Evolutionary conservation across 2,329 filamentous ascomycete genomes (phyloP), one percentile per base, ranked within the genome.

Genomic region (Mollisiaceae sp.): DNA sequence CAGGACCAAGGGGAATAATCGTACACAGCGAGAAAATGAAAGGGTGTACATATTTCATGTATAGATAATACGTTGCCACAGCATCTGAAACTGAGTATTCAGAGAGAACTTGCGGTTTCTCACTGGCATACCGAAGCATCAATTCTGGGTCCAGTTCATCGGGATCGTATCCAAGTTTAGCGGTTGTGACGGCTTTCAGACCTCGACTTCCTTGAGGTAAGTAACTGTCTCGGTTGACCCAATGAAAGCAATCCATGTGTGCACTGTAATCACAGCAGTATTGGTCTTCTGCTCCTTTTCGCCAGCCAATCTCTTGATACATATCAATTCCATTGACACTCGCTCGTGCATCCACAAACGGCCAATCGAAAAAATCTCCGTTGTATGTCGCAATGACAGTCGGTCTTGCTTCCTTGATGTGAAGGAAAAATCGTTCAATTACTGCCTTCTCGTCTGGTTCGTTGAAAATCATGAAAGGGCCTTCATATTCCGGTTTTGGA

Each of bases 21-120:
- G 94, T 99, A 79, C 95, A 99, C 0, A 99, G 83, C 1, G 96
- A 98, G 84, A 99, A 99, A 77, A 99, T 95, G 82, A 99, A 99
- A 3, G 95, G 95, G 77, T 99, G 95, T n/a, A 99, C 92, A 78
- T 99, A 99, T 89, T 99, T 99, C 96, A 99, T 99, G 84, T 99
- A 99, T 68, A 99, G 82, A 76, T 99, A 99, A 77, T 99, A 99
- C 0, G 95, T 99, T 24, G 95, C 95, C 59, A 99, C 95, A 11
- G 96, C 96, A 83, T 99, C 96, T 74, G 96, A 99, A 54, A 99
- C 95, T 0, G 96, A 99, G 80, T 99, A 99, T 75, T 99, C 95
- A 9, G 95, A 94, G 60, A 99, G 83, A 0, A 93, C 97, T 77
- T 99, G 95, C 0, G 95, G 95, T 70, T 93, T 86, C 79, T 99